Percentiles rank a stretch among this genome's conserved stretches.
These are phyloP conservation scores for Tricholoma flavovirens DNA, from an alignment of 768 basidiomycete genomes.

Conservation along the genomic window DNA sequence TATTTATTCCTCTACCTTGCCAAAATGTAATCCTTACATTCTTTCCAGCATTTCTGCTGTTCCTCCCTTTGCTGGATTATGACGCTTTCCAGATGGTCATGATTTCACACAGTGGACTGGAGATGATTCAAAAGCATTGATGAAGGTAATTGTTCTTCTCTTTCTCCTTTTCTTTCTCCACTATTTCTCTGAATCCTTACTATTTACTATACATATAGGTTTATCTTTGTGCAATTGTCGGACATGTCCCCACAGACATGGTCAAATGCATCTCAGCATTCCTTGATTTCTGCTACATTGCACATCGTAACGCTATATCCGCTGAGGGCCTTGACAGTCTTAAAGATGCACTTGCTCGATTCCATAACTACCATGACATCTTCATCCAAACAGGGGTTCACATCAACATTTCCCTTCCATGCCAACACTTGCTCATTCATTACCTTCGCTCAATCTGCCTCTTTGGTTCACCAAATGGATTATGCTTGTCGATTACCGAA, in stretches of 20 bases:
- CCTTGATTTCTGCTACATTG: not conserved
- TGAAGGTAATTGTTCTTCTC: not conserved
- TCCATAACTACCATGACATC: not conserved
- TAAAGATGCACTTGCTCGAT: not conserved
- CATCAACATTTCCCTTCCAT: not conserved
- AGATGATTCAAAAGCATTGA: constrained; percentile 3
- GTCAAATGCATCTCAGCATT: not conserved
- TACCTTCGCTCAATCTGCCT: no score
- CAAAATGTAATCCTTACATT: not conserved
- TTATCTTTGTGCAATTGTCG: not conserved
- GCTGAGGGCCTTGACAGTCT: not conserved
- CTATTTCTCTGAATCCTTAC: not conserved
- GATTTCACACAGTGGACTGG: constrained; percentile 4
- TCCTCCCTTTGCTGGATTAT: not conserved
- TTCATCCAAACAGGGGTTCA: not conserved
- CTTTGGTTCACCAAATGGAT: no score
- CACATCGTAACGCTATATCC: not conserved
- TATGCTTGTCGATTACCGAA: no score
- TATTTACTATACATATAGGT: not conserved
- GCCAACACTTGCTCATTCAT: no score
- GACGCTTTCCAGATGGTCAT: constrained; percentile 4
- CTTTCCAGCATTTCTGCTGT: not conserved
- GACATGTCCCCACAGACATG: not conserved
- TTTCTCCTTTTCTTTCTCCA: not conserved
- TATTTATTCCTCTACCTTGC: constrained; percentile 5